Evolutionary conservation across 345 rosid species (phyloP), one percentile per base, ranked within the genome.

Genomic region (Aurinia saxatilis): DNA sequence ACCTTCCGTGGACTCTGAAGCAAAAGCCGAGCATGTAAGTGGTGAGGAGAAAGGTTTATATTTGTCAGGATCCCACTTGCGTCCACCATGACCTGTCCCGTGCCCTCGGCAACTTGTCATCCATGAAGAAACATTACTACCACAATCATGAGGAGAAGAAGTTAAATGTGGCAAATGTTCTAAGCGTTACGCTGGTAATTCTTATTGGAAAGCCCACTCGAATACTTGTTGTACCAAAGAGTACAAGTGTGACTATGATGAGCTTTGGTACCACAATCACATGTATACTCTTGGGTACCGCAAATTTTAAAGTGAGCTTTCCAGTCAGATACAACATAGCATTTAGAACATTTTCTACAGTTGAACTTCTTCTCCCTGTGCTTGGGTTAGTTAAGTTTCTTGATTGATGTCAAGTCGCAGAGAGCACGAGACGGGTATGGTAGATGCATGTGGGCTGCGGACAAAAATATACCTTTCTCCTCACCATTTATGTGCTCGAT

Each of bases 261-360:
- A n/a, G n/a, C n/a, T n/a, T n/a, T 84, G 66, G 95, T 86, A 49
- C 95, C 90, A 64, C 95, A 86, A 52, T 84, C 90, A 74, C 95
- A 86, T 71, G 84, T 62, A 62, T 84, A 86, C 61, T 86, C 95
- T 72, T 87, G 45, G 48, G 75, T 71, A 56, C 75, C 34, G 95
- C n/a, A n/a, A n/a, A n/a, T n/a, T n/a, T n/a, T n/a, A n/a, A n/a
- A n/a, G n/a, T n/a, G n/a, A n/a, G n/a, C 95, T 67, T 87, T 87
- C 88, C 90, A 87, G 69, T 87, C 95, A 16, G 95, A 87, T 55
- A 87, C 95, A 18, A 90, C 95, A 14, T 87, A 87, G 1, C 78
- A 33, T 70, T 87, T 87, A 0, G 90, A 80, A 53, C 95, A 86
- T 55, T 86, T 83, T 40, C 84, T 90, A n/a, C 95, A 86, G 80